Conservation (phyloP, 2,329 filamentous ascomycete species). For the Fusarium robinianum region DNA sequence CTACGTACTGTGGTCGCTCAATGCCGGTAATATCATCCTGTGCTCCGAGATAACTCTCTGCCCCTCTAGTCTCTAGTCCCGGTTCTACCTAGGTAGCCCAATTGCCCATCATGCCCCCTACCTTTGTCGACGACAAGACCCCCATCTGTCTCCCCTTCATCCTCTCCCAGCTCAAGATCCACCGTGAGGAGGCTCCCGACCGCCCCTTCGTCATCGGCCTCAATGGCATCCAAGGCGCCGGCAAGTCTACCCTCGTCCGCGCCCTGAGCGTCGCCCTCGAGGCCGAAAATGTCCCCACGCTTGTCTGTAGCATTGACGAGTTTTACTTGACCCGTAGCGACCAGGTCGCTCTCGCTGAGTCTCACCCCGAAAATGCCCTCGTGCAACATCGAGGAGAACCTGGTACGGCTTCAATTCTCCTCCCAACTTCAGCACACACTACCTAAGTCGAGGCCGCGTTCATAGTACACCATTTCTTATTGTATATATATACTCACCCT, state of each 20-base stretch:
- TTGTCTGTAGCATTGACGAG: constrained; percentile 85
- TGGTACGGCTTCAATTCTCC: constrained; percentile 47
- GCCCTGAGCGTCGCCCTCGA: constrained; percentile 66
- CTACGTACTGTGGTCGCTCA: too few species aligned
- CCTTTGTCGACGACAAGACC: constrained; percentile 76
- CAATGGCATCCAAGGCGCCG: constrained; percentile 89
- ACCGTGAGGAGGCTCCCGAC: constrained; percentile 46
- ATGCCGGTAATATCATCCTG: too few species aligned
- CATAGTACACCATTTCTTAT: constrained; percentile 13
- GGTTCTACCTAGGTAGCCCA: too few species aligned
- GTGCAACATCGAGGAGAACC: constrained; percentile 84
- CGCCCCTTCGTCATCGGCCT: constrained; percentile 81
- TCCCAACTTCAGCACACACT: not conserved
- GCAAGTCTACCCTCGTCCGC: constrained; percentile 85
- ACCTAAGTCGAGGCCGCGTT: too few species aligned
- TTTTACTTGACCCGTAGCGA: constrained; percentile 78
- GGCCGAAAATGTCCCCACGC: constrained; percentile 61
- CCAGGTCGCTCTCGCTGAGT: constrained; percentile 66
- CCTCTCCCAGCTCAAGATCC: constrained; percentile 59
- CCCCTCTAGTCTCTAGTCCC: not conserved
- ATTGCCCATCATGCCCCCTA: constrained; percentile 37
- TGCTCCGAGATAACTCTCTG: not conserved
- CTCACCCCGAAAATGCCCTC: constrained; percentile 72
- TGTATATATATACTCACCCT: constrained; percentile 9
- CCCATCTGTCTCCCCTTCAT: constrained; percentile 79